Evolutionary conservation across 2,329 filamentous ascomycete genomes (phyloP).

Genomic region (Aspergillus proliferans): DNA sequence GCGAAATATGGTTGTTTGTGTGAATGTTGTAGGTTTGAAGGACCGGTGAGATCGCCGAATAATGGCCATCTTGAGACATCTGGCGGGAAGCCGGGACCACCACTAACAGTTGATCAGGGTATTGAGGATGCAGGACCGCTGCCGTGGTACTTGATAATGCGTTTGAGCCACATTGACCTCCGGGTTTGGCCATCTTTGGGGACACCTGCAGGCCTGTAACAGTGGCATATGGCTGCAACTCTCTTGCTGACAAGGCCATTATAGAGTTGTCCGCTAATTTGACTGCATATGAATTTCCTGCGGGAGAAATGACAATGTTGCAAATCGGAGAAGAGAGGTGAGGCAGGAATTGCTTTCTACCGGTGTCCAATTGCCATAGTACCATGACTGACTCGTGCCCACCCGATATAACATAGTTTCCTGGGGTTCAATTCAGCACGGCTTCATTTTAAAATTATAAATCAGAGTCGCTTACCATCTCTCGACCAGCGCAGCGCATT

Average conservation of each 20-base stretch:
- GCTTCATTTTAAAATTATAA: neutral
- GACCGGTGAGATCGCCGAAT: constrained; percentile 47
- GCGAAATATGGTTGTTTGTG: constrained; percentile 68
- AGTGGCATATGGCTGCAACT: constrained; percentile 77
- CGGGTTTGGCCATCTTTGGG: constrained; percentile 46
- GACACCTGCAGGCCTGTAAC: constrained; percentile 70
- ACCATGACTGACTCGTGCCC: constrained; percentile 84
- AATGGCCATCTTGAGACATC: constrained; percentile 25
- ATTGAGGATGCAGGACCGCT: constrained; percentile 56
- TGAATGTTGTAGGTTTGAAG: constrained; percentile 86
- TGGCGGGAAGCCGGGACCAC: constrained; percentile 56
- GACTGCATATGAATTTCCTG: constrained; percentile 73
- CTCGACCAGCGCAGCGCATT: constrained; percentile 83
- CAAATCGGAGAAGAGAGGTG: constrained; percentile 82
- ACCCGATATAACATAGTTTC: constrained; percentile 90
- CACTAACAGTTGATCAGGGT: constrained; percentile 60
- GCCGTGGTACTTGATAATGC: constrained; percentile 38
- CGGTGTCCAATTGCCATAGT: constrained; percentile 88
- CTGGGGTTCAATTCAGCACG: constrained; percentile 37
- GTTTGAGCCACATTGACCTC: constrained; percentile 33
- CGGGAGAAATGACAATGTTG: constrained; percentile 73
- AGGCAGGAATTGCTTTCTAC: constrained; percentile 75
- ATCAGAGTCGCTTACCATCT: constrained; percentile 58
- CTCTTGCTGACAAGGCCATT: constrained; percentile 83
- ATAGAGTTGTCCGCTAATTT: constrained; percentile 87